Evolutionary conservation across 2,329 filamentous ascomycete species (phyloP).

Genomic region (Pseudogymnoascus sp.): DNA sequence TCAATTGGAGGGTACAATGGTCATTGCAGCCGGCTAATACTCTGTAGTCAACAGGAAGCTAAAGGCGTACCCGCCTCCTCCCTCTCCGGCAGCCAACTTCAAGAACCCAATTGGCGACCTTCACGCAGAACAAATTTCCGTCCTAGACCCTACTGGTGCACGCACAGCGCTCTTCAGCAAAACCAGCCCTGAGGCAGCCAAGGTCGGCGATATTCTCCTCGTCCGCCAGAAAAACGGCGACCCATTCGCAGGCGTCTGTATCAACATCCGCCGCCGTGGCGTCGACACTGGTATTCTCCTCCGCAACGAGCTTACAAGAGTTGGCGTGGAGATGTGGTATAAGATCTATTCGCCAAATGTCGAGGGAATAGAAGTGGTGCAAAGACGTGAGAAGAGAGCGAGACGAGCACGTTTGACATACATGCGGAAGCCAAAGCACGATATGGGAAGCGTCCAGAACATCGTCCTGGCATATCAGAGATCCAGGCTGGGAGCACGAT

Average conservation of each 20-base stretch:
- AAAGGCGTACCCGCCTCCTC: slow-evolving; percentile 43
- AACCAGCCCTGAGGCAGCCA: slow-evolving; percentile 68
- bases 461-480: slow-evolving; percentile 61
- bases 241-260: slow-evolving; percentile 80
- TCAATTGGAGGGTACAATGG: not conserved
- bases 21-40: slow-evolving; percentile 3
- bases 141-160: slow-evolving; percentile 77
- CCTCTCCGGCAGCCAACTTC: slow-evolving; percentile 46
- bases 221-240: slow-evolving; percentile 79
- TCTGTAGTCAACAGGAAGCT: slow-evolving; percentile 36
- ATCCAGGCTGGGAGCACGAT: slow-evolving; percentile 38
- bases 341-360: slow-evolving; percentile 91
- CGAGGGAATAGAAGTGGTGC: slow-evolving; percentile 85
- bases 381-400: slow-evolving; percentile 74
- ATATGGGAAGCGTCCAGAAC: slow-evolving; percentile 77
- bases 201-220: slow-evolving; percentile 83
- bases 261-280: slow-evolving; percentile 80
- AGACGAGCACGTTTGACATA: slow-evolving; percentile 83
- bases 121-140: slow-evolving; percentile 58
- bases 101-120: slow-evolving; percentile 62
- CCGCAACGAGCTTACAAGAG: slow-evolving; percentile 74
- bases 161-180: slow-evolving; percentile 74
- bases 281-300: slow-evolving; percentile 83
- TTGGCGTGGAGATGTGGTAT: slow-evolving; percentile 94
- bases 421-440: slow-evolving; percentile 80